Evolutionary conservation across 2,329 filamentous ascomycete genomes (phyloP), one percentile per base, ranked within the genome.

Genomic region (Parafenestella ontariensis): DNA sequence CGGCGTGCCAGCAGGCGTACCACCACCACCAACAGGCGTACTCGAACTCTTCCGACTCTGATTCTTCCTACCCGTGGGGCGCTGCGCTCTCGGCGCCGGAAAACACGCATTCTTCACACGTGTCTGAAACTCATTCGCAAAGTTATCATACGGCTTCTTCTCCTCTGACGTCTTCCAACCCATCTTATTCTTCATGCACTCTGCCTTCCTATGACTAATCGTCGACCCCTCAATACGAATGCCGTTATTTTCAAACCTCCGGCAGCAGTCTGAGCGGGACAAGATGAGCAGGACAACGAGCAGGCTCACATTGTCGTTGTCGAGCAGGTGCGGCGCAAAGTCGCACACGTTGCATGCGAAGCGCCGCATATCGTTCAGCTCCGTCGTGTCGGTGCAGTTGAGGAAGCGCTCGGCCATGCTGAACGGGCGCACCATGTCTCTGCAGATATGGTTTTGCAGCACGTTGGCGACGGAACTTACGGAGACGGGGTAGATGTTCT

Each of bases 211-310:
- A 40, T 76, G 73, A 39, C 66, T 71, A 49, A 76, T 73, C 8
- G 73, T 76, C 5, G 72, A 75, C 17, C 73, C 73, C 48, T 76
- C 73, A 29, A 76, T 73, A 28, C 73, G 72, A 36, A 76, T 76
- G 17, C 73, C 73, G 20, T 73, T 74, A 43, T 72, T 65, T 20
- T 72, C 66, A 52, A 74, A 75, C 9, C 72, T 71, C 17, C 60
- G 61, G 43, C 71, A 74, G 49, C 72, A 69, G 47, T 76, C 73
- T 2, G 72, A 73, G 5, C 73, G 67, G 1, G 70, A 68, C 7
- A 76, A 54, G 18, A 76, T 75, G 13, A 76, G 67, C 0, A 76
- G 59, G 1, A 76, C 69, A 8, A 75, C 66, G 8, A 76, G 67
- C 3, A 76, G 61, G 46, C 69, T 73, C 37, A 72, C 65, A 41